Percentiles rank a stretch among this genome's conserved stretches.
phyloP scores from a whole-genome alignment of 139 green algal genomes.

The Chlamydomonas asymmetrica region DNA sequence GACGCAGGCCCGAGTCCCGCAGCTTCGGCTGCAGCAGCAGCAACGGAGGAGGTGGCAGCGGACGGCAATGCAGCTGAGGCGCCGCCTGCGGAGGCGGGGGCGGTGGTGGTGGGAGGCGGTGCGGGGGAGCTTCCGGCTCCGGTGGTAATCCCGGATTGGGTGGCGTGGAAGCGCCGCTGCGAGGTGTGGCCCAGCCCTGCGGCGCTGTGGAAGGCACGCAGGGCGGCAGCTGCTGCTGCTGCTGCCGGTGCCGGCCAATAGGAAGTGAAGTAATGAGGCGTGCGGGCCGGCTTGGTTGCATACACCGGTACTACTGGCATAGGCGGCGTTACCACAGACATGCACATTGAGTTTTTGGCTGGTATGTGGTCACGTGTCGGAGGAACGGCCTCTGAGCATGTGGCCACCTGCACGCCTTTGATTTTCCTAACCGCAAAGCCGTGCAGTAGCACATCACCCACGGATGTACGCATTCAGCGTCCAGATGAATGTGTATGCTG shows the following conservation, averaged over 20 bases:
- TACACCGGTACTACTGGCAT: no score
- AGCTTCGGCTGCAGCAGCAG: background rate
- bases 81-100: background rate
- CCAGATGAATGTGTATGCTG: no score
- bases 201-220: conserved; percentile 15
- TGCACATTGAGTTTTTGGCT: no score
- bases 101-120: conserved; percentile 16
- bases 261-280: no score
- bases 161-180: conserved; percentile 52
- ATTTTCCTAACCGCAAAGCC: no score
- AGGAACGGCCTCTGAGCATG: no score
- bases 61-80: background rate
- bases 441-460: no score
- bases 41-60: background rate
- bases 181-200: conserved; percentile 37
- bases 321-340: no score
- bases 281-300: no score
- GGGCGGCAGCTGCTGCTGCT: background rate
- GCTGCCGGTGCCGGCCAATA: background rate
- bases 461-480: no score
- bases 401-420: no score
- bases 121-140: conserved; percentile 43
- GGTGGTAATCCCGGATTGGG: background rate
- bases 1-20: conserved; percentile 4
- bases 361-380: no score